Percentiles rank a stretch among this genome's conserved stretches.
These are phyloP conservation scores for Polymyxa betae DNA, from an alignment of 208 protist genomes.

Conservation along the genomic window DNA sequence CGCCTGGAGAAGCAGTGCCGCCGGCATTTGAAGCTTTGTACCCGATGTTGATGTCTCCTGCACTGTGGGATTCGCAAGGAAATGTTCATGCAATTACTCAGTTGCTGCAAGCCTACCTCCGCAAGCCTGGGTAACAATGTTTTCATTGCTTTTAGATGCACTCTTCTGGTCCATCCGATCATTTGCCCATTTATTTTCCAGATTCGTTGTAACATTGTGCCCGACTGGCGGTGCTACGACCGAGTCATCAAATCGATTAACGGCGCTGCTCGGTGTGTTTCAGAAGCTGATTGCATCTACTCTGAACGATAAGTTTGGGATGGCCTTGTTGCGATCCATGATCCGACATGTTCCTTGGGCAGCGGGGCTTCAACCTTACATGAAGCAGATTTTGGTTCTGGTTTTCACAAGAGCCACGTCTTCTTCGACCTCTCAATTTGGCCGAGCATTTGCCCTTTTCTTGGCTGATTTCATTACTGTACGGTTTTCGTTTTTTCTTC, in stretches of 20 bases:
- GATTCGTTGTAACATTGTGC: not conserved
- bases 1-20: conserved; percentile 52
- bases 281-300: conserved; percentile 79
- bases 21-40: conserved; percentile 67
- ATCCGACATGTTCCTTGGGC: conserved; percentile 78
- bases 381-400: conserved; percentile 34
- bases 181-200: no score
- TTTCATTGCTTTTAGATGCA: no score
- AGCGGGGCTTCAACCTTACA: not conserved
- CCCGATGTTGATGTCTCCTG: conserved; percentile 8
- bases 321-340: conserved; percentile 81
- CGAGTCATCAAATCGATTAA: conserved; percentile 53
- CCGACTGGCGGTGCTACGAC: not conserved
- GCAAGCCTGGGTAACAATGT: conserved; percentile 1
- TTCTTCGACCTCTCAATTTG: conserved; percentile 5
- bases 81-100: conserved; percentile 73
- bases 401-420: not conserved
- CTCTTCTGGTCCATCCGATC: no score
- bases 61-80: conserved; percentile 69
- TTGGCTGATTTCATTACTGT: not conserved
- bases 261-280: conserved; percentile 69
- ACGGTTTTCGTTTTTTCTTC: not conserved
- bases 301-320: conserved; percentile 84
- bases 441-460: not conserved
- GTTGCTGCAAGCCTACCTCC: conserved; percentile 70